Percentiles rank a stretch among this genome's conserved stretches.
Conservation (phyloP, 768 basidiomycete species). For the Dictyophora rubrovolvata region DNA sequence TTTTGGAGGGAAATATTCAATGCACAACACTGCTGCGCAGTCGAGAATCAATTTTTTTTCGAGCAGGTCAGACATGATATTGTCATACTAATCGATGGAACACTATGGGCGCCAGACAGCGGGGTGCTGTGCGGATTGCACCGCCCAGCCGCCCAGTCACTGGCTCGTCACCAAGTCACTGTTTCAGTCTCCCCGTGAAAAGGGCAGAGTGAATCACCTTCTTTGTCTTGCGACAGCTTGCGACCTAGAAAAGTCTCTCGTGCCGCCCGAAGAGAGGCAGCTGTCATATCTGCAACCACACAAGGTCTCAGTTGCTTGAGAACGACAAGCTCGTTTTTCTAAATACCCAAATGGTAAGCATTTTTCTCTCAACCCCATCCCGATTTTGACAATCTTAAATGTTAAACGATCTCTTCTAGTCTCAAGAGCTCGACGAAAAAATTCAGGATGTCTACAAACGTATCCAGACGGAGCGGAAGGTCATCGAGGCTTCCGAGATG, state of each 20-base stretch:
- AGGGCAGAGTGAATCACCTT: not conserved
- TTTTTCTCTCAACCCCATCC: not conserved
- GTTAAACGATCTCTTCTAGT: constrained; percentile 6
- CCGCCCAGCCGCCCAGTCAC: not conserved
- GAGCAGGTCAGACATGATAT: too few species aligned
- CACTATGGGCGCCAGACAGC: not conserved
- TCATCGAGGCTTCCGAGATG: constrained; percentile 73
- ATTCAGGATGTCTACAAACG: constrained; percentile 84
- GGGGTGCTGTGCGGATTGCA: constrained; percentile 4
- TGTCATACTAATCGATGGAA: not conserved
- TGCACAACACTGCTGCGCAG: not conserved
- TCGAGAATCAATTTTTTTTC: not conserved
- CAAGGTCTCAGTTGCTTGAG: too few species aligned
- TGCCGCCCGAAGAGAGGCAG: not conserved
- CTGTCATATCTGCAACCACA: too few species aligned
- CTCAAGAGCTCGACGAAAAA: constrained; percentile 66
- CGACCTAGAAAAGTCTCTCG: too few species aligned
- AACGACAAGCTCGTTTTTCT: too few species aligned
- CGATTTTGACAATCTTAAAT: not conserved
- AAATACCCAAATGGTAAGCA: too few species aligned
- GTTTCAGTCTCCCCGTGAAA: constrained; percentile 10
- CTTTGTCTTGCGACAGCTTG: not conserved
- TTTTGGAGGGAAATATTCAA: too few species aligned
- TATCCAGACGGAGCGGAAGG: constrained; percentile 88
- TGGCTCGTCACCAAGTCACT: not conserved